Evolutionary conservation across 2,329 filamentous ascomycete species (phyloP), one percentile per base, ranked within the genome.

Genomic region (Beauveria brongniartii): DNA sequence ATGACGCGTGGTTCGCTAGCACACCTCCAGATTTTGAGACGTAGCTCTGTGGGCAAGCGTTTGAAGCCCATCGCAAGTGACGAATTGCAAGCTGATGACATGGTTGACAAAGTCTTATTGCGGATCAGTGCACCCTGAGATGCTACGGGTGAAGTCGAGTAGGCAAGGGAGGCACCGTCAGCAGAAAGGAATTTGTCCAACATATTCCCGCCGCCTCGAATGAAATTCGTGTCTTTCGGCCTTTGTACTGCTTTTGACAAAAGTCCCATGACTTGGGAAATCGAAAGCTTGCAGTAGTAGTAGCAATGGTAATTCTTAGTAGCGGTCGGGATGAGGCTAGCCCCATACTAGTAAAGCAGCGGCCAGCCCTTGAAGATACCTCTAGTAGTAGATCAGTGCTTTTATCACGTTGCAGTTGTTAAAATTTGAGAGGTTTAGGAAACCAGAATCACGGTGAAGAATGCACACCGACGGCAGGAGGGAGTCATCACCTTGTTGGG

Each of bases 11-110:
- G 72, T 65, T 75, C 72, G 30, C 71, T 67, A 40, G 72, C 72
- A 63, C 67, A 71, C 30, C 67, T 69, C 73, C 73, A 75, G 63
- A 75, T 72, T 64, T 73, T 73, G 55, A 74, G 68, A 28, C 73
- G 72, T 53, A 75, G 68, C 64, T 75, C 73, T 10, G 71, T 62
- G 3, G 73, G 73, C 10, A 75, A 66, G 37, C 67, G 69, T 52
- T 63, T 56, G 56, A 74, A 73, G 61, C 59, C 65, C 51, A 64
- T 65, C 53, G 46, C 54, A 37, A 62, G 16, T 8, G 44, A 40
- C 3, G 43, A 50, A 28, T 8, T 28, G 41, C 14, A 41, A 22
- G 7, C 9, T 14, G 18, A 14, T 8, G 58, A 12, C 18, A 43
- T 14, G 3, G 12, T 20, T 5, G 30, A 50, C 7, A 18, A 18